phyloP scores from a whole-genome alignment of 2,329 filamentous ascomycete genomes.

The Thelonectria blattea region DNA sequence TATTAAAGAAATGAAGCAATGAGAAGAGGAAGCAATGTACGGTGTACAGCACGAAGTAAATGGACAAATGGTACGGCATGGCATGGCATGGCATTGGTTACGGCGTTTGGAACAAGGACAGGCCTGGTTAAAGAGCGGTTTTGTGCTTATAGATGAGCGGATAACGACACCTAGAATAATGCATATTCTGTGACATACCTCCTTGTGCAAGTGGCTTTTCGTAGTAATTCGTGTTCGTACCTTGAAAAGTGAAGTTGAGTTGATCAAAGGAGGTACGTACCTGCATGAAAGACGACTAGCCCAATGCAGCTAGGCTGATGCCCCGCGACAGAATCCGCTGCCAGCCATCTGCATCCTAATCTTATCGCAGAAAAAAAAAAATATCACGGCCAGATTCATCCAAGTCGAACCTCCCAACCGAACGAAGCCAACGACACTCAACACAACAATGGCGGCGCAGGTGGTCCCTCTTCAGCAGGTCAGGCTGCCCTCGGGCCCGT shows the following conservation, averaged over 20 bases:
- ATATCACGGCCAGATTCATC: conserved; percentile 28
- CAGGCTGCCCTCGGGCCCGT: conserved; percentile 83
- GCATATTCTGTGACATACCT: not conserved
- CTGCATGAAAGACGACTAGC: not conserved
- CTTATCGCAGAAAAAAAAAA: conserved; percentile 43
- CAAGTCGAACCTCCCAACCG: conserved; percentile 8
- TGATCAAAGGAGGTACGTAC: not conserved
- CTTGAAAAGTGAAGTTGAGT: not conserved
- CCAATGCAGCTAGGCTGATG: conserved; percentile 5
- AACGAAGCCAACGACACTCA: conserved; percentile 26
- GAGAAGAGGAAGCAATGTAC: conserved; percentile 32
- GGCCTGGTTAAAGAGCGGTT: conserved; percentile 9
- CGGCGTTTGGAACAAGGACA: too few species aligned
- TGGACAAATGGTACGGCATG: too few species aligned
- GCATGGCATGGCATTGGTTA: not conserved
- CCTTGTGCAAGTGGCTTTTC: not conserved
- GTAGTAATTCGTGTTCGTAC: too few species aligned
- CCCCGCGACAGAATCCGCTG: conserved; percentile 16
- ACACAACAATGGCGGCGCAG: conserved; percentile 76
- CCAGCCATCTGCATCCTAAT: conserved; percentile 35
- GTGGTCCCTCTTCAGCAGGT: conserved; percentile 80
- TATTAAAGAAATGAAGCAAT: conserved; percentile 42
- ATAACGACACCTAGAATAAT: not conserved
- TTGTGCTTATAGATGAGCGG: not conserved
- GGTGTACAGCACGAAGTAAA: conserved; percentile 31